Percentiles rank a stretch among this genome's conserved stretches.
phyloP scores from a whole-genome alignment of 257 asterid genomes.

The Osmanthus fragrans region DNA sequence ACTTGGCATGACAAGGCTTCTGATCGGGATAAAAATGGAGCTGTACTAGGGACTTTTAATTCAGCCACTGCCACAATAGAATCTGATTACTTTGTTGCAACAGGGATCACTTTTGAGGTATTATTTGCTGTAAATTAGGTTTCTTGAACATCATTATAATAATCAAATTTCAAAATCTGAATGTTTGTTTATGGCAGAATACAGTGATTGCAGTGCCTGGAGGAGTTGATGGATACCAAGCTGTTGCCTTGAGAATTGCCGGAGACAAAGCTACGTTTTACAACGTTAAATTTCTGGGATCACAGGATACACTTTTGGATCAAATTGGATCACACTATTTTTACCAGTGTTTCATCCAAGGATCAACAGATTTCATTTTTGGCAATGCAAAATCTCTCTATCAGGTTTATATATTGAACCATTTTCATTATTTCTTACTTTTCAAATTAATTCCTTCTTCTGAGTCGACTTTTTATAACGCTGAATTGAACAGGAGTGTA shows the following conservation, averaged over 20 bases:
- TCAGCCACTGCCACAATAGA: constrained; percentile 71
- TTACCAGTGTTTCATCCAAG: constrained; percentile 64
- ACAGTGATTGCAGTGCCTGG: constrained; percentile 38
- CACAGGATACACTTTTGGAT: constrained; percentile 80
- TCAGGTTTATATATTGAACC: constrained; percentile 34
- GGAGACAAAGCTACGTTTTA: constrained; percentile 74
- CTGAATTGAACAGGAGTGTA: constrained; percentile 46
- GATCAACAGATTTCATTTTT: constrained; percentile 74
- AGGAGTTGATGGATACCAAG: constrained; percentile 54
- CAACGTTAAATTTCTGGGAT: constrained; percentile 64
- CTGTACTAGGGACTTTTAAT: constrained; percentile 51
- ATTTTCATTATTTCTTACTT: too few species aligned
- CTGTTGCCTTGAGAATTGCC: constrained; percentile 66
- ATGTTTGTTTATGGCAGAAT: constrained; percentile 43
- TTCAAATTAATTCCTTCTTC: not conserved
- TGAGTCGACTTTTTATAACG: not conserved
- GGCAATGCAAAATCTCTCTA: constrained; percentile 75
- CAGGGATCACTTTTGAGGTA: constrained; percentile 73
- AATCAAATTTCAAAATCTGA: not conserved
- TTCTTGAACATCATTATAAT: not conserved
- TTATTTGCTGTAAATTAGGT: not conserved
- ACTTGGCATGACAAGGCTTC: constrained; percentile 79
- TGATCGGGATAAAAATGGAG: constrained; percentile 43
- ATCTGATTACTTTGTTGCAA: constrained; percentile 76
- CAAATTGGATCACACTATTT: constrained; percentile 62